phyloP scores from a whole-genome alignment of 2,329 filamentous ascomycete genomes.

The Fusarium kyushuense region DNA sequence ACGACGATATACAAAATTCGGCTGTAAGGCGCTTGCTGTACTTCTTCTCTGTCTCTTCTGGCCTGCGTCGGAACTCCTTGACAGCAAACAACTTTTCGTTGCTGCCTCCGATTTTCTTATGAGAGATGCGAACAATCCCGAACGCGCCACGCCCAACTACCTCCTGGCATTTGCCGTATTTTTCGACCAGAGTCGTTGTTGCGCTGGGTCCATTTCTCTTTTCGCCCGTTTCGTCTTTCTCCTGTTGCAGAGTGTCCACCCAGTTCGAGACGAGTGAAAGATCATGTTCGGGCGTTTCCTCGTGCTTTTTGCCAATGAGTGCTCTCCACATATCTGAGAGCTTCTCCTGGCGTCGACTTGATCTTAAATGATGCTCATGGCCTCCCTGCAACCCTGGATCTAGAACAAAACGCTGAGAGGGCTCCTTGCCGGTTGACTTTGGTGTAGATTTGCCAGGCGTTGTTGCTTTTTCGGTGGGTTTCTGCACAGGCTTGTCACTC shows the following conservation, averaged over 20 bases:
- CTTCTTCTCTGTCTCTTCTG: conserved; percentile 95
- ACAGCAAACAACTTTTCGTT: conserved; percentile 95
- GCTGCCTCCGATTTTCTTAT: conserved; percentile 88
- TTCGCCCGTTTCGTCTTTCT: conserved; percentile 87
- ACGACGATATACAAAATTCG: conserved; percentile 98
- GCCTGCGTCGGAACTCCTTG: conserved; percentile 95
- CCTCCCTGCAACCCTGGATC: conserved; percentile 70
- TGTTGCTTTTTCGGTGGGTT: conserved; percentile 46
- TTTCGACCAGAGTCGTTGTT: conserved; percentile 83
- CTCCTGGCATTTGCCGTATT: conserved; percentile 98
- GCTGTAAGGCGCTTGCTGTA: conserved; percentile 98
- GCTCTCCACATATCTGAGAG: conserved; percentile 90
- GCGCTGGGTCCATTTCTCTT: conserved; percentile 81
- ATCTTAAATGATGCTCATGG: conserved; percentile 90
- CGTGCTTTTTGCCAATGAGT: conserved; percentile 86
- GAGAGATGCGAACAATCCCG: conserved; percentile 95
- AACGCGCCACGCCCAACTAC: conserved; percentile 96
- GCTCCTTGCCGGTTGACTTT: conserved; percentile 52
- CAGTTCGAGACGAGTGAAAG: conserved; percentile 94
- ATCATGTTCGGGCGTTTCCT: conserved; percentile 80
- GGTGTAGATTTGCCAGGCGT: conserved; percentile 49
- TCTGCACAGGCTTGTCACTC: conserved; percentile 36
- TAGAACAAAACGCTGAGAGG: conserved; percentile 64
- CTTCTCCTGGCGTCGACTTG: conserved; percentile 93
- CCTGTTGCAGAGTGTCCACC: conserved; percentile 92